A percentile compares a stretch with the other conserved stretches of the same genome.
Evolutionary conservation across 345 rosid species (phyloP).

Genomic region (sweet orange (Citrus sinensis)): DVS_A1.0 CM039162.1:5890501-5891000

Average conservation of each 20-base stretch:
- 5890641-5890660: background rate
- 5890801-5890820: background rate
- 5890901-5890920: background rate
- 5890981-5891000: slow-evolving; percentile 3
- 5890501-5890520: background rate
- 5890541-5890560: background rate
- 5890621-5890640: background rate
- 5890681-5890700: background rate
- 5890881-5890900: background rate
- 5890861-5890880: background rate
- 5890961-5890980: slow-evolving; percentile 1
- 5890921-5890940: background rate
- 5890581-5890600: too few species aligned
- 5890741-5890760: background rate
- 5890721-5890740: background rate
- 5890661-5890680: background rate
- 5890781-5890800: too few species aligned
- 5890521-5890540: background rate
- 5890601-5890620: background rate
- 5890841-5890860: background rate
- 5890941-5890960: slow-evolving; percentile 7
- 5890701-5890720: background rate
- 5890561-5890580: background rate
- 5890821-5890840: background rate
- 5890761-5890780: too few species aligned